Percentiles rank a stretch among this genome's conserved stretches.
These are phyloP conservation scores for Gastrolobium bilobum DNA, from an alignment of 306 rosid genomes.

Conservation along the genomic window DNA sequence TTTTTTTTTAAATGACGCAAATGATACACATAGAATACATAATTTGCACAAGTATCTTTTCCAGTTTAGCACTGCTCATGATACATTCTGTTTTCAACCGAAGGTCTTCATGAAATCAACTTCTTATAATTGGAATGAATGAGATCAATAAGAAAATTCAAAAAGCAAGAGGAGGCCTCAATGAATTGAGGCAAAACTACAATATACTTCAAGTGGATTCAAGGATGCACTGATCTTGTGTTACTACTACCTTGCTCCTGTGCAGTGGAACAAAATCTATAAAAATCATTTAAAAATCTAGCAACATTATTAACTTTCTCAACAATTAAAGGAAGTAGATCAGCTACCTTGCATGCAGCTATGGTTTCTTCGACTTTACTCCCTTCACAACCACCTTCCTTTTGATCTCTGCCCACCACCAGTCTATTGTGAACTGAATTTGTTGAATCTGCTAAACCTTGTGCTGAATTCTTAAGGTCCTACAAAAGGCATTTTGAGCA, in stretches of 20 bases:
- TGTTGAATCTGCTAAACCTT: conserved; percentile 40
- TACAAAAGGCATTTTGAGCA: conserved; percentile 43
- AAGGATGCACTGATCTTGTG: neutral
- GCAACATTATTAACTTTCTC: conserved; percentile 64
- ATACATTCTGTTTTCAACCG: neutral
- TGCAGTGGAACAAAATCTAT: neutral
- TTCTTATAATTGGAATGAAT: neutral
- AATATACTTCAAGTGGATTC: neutral
- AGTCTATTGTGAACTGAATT: conserved; percentile 41
- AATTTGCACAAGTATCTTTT: neutral
- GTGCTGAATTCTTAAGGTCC: conserved; percentile 53
- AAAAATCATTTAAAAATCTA: conserved; percentile 47
- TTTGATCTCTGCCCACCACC: conserved; percentile 35
- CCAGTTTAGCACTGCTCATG: neutral
- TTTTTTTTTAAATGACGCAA: too few species aligned
- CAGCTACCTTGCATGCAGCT: conserved; percentile 61
- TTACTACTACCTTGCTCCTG: neutral
- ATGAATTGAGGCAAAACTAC: neutral
- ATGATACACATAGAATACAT: neutral
- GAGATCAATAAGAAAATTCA: neutral
- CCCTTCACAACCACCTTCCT: conserved; percentile 36
- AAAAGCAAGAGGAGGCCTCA: neutral
- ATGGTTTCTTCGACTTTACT: conserved; percentile 51
- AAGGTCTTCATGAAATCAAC: neutral
- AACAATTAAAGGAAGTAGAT: conserved; percentile 62